Conservation (phyloP, 1,284 basidiomycete species). For the Ceratorhiza oryzae-sativae region DNA sequence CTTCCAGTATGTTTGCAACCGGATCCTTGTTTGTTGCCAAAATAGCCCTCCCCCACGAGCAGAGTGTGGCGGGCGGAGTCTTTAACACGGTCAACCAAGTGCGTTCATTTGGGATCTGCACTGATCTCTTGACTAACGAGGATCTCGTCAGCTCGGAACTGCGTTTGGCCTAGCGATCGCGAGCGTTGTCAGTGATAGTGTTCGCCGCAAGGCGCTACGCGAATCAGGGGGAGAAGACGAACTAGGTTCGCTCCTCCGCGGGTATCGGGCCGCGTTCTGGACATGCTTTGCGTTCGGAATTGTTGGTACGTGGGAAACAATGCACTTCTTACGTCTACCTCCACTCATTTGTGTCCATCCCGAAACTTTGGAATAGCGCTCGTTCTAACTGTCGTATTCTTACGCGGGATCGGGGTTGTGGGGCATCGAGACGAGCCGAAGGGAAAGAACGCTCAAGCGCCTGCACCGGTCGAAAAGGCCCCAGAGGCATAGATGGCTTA, state of each 20-base stretch:
- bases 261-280: slow-evolving; percentile 72
- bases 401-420: slow-evolving; percentile 66
- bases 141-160: slow-evolving; percentile 63
- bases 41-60: slow-evolving; percentile 74
- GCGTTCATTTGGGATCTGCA: slow-evolving; percentile 41
- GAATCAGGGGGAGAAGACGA: slow-evolving; percentile 48
- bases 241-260: slow-evolving; percentile 54
- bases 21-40: slow-evolving; percentile 80
- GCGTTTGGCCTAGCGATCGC: slow-evolving; percentile 77
- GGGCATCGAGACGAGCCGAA: slow-evolving; percentile 49
- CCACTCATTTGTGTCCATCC: slow-evolving; percentile 14
- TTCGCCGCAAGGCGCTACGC: slow-evolving; percentile 52
- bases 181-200: slow-evolving; percentile 72
- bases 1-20: slow-evolving; percentile 66
- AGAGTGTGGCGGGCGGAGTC: slow-evolving; percentile 77
- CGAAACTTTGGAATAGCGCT: slow-evolving; percentile 53
- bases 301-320: slow-evolving; percentile 53
- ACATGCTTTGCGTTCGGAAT: slow-evolving; percentile 65
- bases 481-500: neutral
- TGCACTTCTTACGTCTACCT: neutral
- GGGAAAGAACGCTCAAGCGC: slow-evolving; percentile 11
- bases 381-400: slow-evolving; percentile 59
- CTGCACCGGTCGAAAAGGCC: slow-evolving; percentile 6
- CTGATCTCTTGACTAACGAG: neutral
- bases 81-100: slow-evolving; percentile 80